phyloP scores from a whole-genome alignment of 2,329 filamentous ascomycete species.

The Fusarium staphyleae region DNA sequence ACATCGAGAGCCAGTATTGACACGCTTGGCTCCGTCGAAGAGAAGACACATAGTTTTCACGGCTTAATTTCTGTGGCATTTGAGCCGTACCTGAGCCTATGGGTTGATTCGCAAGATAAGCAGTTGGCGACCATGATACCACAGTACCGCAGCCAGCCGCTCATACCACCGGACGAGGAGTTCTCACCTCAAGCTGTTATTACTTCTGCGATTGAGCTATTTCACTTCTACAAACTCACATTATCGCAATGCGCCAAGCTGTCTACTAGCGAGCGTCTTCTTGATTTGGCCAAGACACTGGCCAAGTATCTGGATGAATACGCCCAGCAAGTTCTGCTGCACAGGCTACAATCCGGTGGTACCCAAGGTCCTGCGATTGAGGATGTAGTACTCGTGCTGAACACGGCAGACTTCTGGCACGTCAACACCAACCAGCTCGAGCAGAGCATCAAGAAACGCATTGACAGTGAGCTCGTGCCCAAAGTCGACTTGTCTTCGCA shows the following conservation, averaged over 20 bases:
- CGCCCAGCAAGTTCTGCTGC: conserved; percentile 87
- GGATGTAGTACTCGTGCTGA: conserved; percentile 85
- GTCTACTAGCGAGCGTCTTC: conserved; percentile 84
- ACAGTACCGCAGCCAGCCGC: conserved; percentile 82
- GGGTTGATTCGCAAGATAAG: conserved; percentile 96
- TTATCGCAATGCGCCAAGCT: conserved; percentile 95
- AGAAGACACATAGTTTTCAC: conserved; percentile 78
- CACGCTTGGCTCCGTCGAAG: conserved; percentile 81
- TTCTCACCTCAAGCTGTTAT: conserved; percentile 91
- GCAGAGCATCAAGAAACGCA: conserved; percentile 89
- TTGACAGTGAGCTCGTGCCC: conserved; percentile 78
- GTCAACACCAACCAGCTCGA: conserved; percentile 91
- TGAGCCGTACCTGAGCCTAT: conserved; percentile 94
- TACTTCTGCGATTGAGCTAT: conserved; percentile 91
- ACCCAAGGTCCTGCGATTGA: conserved; percentile 66
- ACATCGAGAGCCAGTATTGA: conserved; percentile 84
- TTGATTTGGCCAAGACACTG: conserved; percentile 85
- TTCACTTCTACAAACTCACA: conserved; percentile 94
- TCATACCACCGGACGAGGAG: conserved; percentile 85
- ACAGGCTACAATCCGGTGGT: conserved; percentile 67
- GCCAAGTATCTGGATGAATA: conserved; percentile 96
- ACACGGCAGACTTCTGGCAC: conserved; percentile 98
- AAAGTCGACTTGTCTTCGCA: conserved; percentile 91
- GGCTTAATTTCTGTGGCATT: conserved; percentile 96
- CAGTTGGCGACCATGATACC: conserved; percentile 85